Evolutionary conservation across 208 protist species (phyloP).

Genomic region (Histomonas meleagridis): DNA sequence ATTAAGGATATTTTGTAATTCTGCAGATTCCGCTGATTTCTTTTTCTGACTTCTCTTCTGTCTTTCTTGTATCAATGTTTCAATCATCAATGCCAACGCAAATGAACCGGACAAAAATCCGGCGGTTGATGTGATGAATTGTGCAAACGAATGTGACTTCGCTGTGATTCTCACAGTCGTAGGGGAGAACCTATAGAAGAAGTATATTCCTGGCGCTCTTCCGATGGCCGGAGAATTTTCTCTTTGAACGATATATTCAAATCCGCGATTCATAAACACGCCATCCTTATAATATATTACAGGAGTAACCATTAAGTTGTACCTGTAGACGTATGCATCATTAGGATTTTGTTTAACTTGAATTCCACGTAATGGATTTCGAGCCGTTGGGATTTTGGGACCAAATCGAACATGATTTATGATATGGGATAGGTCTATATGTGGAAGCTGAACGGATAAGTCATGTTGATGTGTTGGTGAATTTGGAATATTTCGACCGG

Average conservation of each 20-base stretch:
- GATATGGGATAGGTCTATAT: not conserved
- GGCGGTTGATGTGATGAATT: not conserved
- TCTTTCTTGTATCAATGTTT: too few species aligned
- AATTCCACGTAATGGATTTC: not conserved
- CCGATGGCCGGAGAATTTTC: not conserved
- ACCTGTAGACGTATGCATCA: not conserved
- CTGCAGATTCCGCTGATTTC: too few species aligned
- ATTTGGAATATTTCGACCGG: not conserved
- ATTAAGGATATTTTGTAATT: too few species aligned
- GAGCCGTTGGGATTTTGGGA: not conserved
- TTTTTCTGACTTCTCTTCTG: too few species aligned
- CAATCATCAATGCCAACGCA: not conserved
- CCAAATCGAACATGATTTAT: not conserved
- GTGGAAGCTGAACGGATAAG: not conserved
- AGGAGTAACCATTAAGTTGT: not conserved
- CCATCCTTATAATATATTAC: not conserved
- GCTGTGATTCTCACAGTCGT: not conserved
- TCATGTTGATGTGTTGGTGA: not conserved
- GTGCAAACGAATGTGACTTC: not conserved
- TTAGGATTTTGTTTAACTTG: not conserved
- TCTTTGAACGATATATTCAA: not conserved
- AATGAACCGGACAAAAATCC: not conserved
- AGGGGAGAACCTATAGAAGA: conserved; percentile 10
- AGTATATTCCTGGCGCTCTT: not conserved
- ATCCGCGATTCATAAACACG: not conserved